phyloP scores from a whole-genome alignment of 169 alveolate species.

The Cryptosporidium meleagridis region DNA sequence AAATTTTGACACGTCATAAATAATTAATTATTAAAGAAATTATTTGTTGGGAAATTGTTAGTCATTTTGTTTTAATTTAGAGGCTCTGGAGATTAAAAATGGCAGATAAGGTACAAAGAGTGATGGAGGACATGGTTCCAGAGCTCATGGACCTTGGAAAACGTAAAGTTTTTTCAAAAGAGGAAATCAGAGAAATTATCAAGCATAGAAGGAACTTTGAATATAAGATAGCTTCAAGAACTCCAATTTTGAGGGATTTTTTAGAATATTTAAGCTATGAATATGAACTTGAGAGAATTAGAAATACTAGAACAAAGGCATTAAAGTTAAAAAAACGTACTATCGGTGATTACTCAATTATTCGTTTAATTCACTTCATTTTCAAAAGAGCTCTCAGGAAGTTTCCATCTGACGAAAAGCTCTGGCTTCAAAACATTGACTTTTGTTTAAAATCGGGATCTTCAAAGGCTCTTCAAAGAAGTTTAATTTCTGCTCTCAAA shows the following conservation, averaged over 20 bases:
- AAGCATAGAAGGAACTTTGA: slow-evolving; percentile 68
- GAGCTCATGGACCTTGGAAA: slow-evolving; percentile 76
- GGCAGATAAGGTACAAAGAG: slow-evolving; percentile 80
- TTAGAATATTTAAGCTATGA: slow-evolving; percentile 60
- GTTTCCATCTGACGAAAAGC: slow-evolving; percentile 58
- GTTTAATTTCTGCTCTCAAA: slow-evolving; percentile 52
- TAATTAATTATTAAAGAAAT: background rate
- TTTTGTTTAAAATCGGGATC: slow-evolving; percentile 71
- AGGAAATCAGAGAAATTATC: slow-evolving; percentile 72
- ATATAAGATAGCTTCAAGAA: slow-evolving; percentile 73
- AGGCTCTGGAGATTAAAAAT: slow-evolving; percentile 11
- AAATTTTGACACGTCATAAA: background rate
- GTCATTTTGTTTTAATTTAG: background rate
- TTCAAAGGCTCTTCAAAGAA: slow-evolving; percentile 62
- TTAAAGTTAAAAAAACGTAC: slow-evolving; percentile 51
- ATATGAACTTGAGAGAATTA: slow-evolving; percentile 60
- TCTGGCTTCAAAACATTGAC: slow-evolving; percentile 68
- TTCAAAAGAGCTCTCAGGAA: slow-evolving; percentile 63
- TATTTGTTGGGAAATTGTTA: background rate
- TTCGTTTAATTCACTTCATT: slow-evolving; percentile 62
- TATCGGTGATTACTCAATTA: slow-evolving; percentile 63
- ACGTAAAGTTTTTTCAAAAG: slow-evolving; percentile 72
- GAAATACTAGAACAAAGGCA: slow-evolving; percentile 36
- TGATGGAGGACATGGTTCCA: slow-evolving; percentile 77
- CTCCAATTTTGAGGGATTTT: slow-evolving; percentile 46